Percentiles rank a stretch among this genome's conserved stretches.
phyloP scores from a whole-genome alignment of 768 basidiomycete species.

The Cystobasidium onofrii region DNA sequence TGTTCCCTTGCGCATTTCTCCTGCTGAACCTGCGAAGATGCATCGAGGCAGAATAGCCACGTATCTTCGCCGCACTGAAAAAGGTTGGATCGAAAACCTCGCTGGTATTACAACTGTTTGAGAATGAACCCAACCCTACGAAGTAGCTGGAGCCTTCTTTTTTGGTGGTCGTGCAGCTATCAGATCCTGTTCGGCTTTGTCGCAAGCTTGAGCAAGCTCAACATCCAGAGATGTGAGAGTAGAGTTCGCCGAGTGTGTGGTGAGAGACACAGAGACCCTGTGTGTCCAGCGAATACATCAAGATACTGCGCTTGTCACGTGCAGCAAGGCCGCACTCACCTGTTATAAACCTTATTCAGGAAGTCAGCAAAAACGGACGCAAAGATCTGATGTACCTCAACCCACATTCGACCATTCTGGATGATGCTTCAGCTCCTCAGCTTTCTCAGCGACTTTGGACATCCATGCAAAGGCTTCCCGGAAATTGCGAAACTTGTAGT shows the following conservation, averaged over 20 bases:
- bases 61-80: too few species aligned
- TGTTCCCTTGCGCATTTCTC: too few species aligned
- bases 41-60: too few species aligned
- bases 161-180: constrained; percentile 8
- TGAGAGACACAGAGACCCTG: constrained; percentile 12
- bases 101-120: too few species aligned
- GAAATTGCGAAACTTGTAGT: constrained; percentile 29
- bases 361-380: not conserved
- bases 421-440: constrained; percentile 16
- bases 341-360: constrained; percentile 14
- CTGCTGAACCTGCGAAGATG: too few species aligned
- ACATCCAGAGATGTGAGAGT: constrained; percentile 18
- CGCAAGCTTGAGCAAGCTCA: constrained; percentile 25
- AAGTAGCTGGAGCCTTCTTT: not conserved
- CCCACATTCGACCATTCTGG: constrained; percentile 29
- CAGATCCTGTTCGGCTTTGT: not conserved
- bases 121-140: too few species aligned
- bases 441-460: constrained; percentile 18
- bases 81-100: too few species aligned
- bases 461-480: constrained; percentile 24
- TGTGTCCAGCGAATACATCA: not conserved
- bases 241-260: constrained; percentile 18
- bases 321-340: not conserved
- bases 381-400: not conserved
- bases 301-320: not conserved